Evolutionary conservation across 768 basidiomycete species (phyloP).

Genomic region (Trametes sanguinea): DNA sequence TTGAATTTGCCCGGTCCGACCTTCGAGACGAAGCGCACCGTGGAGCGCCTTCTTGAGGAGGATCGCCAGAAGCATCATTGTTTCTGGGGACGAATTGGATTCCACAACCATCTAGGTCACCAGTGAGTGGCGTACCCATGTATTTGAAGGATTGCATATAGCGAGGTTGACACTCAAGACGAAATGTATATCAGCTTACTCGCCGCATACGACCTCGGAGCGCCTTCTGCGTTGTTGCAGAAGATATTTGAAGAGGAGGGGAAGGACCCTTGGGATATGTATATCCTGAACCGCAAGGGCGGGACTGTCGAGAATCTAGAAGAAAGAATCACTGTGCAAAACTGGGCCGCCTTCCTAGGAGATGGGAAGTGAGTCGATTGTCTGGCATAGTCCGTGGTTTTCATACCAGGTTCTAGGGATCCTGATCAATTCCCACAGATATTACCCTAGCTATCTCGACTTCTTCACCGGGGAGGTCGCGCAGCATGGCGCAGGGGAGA

Average conservation of each 20-base stretch:
- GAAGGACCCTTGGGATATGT: constrained; percentile 41
- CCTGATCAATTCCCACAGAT: constrained; percentile 19
- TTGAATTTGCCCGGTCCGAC: constrained; percentile 51
- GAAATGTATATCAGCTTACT: constrained; percentile 40
- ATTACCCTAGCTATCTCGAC: constrained; percentile 32
- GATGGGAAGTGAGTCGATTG: constrained; percentile 43
- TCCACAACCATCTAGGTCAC: constrained; percentile 63
- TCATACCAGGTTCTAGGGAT: too few relatives aligned
- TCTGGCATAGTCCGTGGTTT: constrained; percentile 22
- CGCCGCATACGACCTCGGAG: constrained; percentile 59
- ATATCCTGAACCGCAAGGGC: constrained; percentile 38
- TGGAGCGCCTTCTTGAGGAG: constrained; percentile 47
- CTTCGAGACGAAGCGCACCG: constrained; percentile 41
- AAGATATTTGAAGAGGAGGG: constrained; percentile 50
- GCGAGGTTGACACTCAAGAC: background rate
- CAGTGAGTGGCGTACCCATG: constrained; percentile 43
- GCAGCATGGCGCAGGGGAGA: constrained; percentile 38
- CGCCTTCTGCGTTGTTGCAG: constrained; percentile 45
- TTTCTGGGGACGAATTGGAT: constrained; percentile 43
- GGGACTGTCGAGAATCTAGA: constrained; percentile 29
- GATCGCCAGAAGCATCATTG: constrained; percentile 56
- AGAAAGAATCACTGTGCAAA: constrained; percentile 40
- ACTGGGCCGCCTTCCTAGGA: constrained; percentile 53
- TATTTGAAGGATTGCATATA: background rate
- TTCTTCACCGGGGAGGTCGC: constrained; percentile 44